Base-by-base conservation (phyloP, 73 alveolate genomes). In the Paramecium caudatum region DNA sequence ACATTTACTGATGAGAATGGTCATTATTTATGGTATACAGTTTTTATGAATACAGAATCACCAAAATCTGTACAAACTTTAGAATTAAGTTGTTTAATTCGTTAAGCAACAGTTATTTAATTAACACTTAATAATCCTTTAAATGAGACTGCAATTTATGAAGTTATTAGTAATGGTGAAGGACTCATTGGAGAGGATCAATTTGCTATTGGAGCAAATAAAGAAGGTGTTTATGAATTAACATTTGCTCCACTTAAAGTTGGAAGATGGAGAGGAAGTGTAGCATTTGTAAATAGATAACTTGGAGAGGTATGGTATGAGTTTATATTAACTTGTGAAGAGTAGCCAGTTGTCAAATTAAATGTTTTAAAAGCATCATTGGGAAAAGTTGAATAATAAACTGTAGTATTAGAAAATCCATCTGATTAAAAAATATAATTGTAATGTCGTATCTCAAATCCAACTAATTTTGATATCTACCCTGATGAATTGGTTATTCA, bases 291-390 rank as follows among this genome's bases (percentile, higher is more conserved):
- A 46, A 97, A 97, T 93, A 99, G 97, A 82, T 95, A 93, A 82
- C 94, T 97, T 5, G 99, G 99, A 1, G 99, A 98, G 90, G 97
- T 98, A 90, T 95, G 99, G 98, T 98, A 98, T 93, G 98, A 97
- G 82, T 93, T 98, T 78, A 96, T 94, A 46, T 91, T 98, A 61
- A 90, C 83, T 37, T 96, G 98, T 83, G 98, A 96, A 82, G 99
- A 97, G 45, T 94, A 96, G 25, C 99, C 99, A 0, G 84, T 96
- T 27, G 92, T 93, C 2, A 93, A 94, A 45, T 87, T 97, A 47
- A 97, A 95, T 33, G 91, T 95, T 12, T 82, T 97, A 36, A 97
- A 96, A 81, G 97, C 99, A 46, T 99, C 97, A 74, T 93, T 98
- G 9, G 99, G 99, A 10, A 98, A 97, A 82, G 96, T 94, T 41